Conservation (phyloP, 1,139 yeast genomes). For the Suhomyces terraborum region DNA sequence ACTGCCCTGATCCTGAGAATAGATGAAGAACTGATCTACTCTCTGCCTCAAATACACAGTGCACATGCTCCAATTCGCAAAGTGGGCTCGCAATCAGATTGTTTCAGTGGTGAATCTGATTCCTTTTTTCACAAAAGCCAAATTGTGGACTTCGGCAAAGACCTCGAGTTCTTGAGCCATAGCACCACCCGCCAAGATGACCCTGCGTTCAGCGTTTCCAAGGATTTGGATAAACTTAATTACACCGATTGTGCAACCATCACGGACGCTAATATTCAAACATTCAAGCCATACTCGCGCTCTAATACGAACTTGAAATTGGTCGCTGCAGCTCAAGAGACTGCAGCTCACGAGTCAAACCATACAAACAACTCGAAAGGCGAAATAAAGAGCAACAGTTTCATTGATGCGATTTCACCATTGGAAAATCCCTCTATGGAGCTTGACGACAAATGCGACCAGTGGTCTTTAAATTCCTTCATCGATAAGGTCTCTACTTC, state of each 20-base stretch:
- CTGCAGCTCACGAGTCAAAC: neutral
- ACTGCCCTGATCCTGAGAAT: slow-evolving; percentile 12
- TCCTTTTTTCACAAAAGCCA: neutral
- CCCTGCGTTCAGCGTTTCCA: slow-evolving; percentile 2
- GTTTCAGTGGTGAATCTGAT: neutral
- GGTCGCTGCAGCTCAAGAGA: slow-evolving; percentile 3
- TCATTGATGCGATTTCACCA: slow-evolving; percentile 5
- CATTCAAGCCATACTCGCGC: slow-evolving; percentile 19
- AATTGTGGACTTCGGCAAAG: slow-evolving; percentile 16
- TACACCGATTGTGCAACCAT: slow-evolving; percentile 21
- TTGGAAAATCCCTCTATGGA: neutral
- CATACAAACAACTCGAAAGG: neutral
- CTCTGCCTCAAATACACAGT: too few species aligned
- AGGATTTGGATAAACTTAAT: slow-evolving; percentile 12
- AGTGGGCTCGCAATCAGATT: neutral
- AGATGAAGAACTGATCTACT: neutral
- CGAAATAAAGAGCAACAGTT: slow-evolving; percentile 1
- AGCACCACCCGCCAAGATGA: slow-evolving; percentile 23
- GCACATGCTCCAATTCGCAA: neutral
- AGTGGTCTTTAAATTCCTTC: neutral
- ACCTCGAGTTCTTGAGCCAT: slow-evolving; percentile 22
- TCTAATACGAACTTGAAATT: slow-evolving; percentile 13
- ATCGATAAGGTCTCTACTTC: neutral
- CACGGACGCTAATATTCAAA: slow-evolving; percentile 28
- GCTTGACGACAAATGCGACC: neutral